These are phyloP conservation scores for Pseudogymnoascus sp. DNA, from an alignment of 2,329 filamentous ascomycete species.

Conservation along the genomic window DNA sequence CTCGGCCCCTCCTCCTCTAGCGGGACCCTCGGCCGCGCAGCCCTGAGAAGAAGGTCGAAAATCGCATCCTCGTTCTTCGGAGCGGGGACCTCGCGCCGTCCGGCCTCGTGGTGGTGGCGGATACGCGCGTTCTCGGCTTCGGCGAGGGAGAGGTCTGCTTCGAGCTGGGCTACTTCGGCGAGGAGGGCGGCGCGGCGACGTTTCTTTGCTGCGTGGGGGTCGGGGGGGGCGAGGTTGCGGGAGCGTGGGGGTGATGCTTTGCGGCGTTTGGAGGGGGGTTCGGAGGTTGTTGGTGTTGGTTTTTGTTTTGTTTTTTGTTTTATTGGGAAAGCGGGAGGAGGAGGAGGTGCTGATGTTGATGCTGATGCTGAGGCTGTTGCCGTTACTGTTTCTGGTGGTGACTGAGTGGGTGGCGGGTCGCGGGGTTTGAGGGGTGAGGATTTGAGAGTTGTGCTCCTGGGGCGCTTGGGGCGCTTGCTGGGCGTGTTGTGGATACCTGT, in stretches of 20 bases:
- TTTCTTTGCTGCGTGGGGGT: conserved; percentile 40
- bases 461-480: conserved; percentile 38
- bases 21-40: conserved; percentile 17
- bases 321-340: background rate
- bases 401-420: background rate
- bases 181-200: conserved; percentile 45
- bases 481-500: conserved; percentile 55
- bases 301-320: conserved; percentile 23
- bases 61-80: conserved; percentile 34
- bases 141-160: conserved; percentile 51
- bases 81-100: conserved; percentile 33
- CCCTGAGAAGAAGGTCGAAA: conserved; percentile 21
- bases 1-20: conserved; percentile 13
- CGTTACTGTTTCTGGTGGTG: background rate
- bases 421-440: conserved; percentile 28
- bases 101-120: conserved; percentile 34
- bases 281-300: conserved; percentile 7
- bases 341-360: background rate
- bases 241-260: conserved; percentile 12
- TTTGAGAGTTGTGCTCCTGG: conserved; percentile 20
- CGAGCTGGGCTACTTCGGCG: conserved; percentile 48
- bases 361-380: background rate
- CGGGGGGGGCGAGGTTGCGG: conserved; percentile 16
- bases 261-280: conserved; percentile 37
- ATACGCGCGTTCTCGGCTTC: conserved; percentile 53